Percentiles rank a stretch among this genome's conserved stretches.
Conservation (phyloP, 2,329 filamentous ascomycete species). For the Diaporthe sp. region DNA sequence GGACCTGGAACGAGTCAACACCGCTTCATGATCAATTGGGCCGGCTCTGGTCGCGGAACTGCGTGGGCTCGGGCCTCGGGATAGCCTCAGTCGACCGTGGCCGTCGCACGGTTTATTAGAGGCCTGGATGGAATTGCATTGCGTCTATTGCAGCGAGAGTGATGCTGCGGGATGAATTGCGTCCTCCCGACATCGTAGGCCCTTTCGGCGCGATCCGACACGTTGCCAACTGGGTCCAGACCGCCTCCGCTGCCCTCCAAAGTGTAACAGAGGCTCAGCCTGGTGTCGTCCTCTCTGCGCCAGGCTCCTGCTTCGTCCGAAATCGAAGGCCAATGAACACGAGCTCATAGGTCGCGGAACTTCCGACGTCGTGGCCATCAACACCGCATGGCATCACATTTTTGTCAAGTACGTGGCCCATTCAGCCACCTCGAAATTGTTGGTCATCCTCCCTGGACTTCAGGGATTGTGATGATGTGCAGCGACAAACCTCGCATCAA, state of each 20-base stretch:
- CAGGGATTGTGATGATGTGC: background rate
- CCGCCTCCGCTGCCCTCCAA: background rate
- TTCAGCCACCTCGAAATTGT: background rate
- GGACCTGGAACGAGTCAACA: background rate
- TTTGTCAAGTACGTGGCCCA: background rate
- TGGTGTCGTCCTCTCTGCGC: background rate
- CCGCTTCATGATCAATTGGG: background rate
- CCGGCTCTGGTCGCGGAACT: background rate
- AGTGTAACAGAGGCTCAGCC: background rate
- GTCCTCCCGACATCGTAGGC: background rate
- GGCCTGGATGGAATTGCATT: background rate
- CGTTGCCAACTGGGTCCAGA: background rate
- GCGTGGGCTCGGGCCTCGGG: background rate
- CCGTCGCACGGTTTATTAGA: too few relatives aligned
- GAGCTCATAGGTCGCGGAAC: background rate
- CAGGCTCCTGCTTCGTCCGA: background rate
- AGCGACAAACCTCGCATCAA: slow-evolving; percentile 4
- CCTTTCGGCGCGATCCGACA: background rate
- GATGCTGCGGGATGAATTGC: background rate
- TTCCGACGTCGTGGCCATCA: background rate
- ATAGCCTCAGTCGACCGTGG: background rate
- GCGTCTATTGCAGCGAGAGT: too few relatives aligned
- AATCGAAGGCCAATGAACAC: background rate
- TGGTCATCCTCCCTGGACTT: background rate
- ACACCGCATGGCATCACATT: background rate